Evolutionary conservation across 805 yeast genomes (phyloP).

Genomic region (Kluyveromyces aestuarii): DNA sequence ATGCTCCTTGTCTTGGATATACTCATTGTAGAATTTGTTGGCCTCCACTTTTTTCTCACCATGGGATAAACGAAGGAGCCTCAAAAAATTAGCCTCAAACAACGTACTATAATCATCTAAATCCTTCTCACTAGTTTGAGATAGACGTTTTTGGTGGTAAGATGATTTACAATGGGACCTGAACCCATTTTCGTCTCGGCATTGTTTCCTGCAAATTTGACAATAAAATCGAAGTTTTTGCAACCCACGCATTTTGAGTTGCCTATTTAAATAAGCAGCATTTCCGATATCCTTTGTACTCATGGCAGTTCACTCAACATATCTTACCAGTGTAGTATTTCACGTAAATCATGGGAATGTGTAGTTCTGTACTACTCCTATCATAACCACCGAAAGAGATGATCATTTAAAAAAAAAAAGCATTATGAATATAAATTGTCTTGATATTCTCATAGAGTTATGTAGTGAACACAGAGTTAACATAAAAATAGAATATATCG

Average conservation of each 20-base stretch:
- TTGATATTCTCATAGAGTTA: background rate
- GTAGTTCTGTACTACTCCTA: too few species aligned
- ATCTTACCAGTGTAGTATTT: background rate
- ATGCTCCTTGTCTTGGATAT: conserved; percentile 73
- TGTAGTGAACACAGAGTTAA: too few species aligned
- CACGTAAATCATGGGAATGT: too few species aligned
- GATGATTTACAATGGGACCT: conserved; percentile 83
- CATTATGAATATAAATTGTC: too few species aligned
- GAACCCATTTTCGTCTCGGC: conserved; percentile 94
- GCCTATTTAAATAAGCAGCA: conserved; percentile 64
- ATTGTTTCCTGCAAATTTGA: conserved; percentile 85
- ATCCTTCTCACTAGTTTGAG: conserved; percentile 37
- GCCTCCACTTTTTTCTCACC: conserved; percentile 76
- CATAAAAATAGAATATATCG: too few species aligned
- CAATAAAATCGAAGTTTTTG: conserved; percentile 85
- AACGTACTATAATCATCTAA: conserved; percentile 50
- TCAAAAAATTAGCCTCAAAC: conserved; percentile 58
- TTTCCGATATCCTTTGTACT: conserved; percentile 39
- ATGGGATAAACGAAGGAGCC: conserved; percentile 54
- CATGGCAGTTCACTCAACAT: background rate
- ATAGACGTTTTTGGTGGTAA: conserved; percentile 55
- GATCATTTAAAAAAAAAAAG: too few species aligned
- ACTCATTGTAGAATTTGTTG: conserved; percentile 84
- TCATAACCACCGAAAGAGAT: too few species aligned
- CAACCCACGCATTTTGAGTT: conserved; percentile 73